Percentiles rank a stretch among this genome's conserved stretches.
Evolutionary conservation across 192 early-diverging fungal species (phyloP).

Genomic region (Coemansia reversa): DNA sequence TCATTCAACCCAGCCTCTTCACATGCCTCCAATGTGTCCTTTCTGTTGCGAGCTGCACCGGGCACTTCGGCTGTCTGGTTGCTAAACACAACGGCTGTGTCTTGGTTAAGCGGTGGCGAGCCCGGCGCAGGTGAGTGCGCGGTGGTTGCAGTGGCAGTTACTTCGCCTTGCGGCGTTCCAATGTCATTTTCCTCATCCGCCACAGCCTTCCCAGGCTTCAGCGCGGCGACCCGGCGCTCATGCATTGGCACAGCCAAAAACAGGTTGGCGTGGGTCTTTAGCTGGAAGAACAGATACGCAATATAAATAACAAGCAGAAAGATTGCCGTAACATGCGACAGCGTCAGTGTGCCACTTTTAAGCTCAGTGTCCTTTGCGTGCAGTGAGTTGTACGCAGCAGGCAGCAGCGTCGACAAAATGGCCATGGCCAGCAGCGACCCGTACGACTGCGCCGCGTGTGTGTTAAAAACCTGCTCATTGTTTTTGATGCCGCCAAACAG

Average conservation of each 20-base stretch:
- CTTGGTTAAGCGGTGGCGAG: background rate
- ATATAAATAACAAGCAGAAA: slow-evolving; percentile 69
- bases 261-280: slow-evolving; percentile 74
- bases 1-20: slow-evolving; percentile 8
- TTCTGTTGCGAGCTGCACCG: background rate
- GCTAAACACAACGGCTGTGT: slow-evolving; percentile 3
- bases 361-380: slow-evolving; percentile 44
- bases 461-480: slow-evolving; percentile 69
- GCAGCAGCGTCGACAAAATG: slow-evolving; percentile 67
- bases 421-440: slow-evolving; percentile 66
- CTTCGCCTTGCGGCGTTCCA: slow-evolving; percentile 11
- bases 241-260: slow-evolving; percentile 46
- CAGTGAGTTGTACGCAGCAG: slow-evolving; percentile 63
- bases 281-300: slow-evolving; percentile 67
- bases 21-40: slow-evolving; percentile 6
- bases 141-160: slow-evolving; percentile 11
- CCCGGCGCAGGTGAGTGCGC: slow-evolving; percentile 6
- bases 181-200: slow-evolving; percentile 8
- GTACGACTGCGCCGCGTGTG: slow-evolving; percentile 73
- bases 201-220: slow-evolving; percentile 14
- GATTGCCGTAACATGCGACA: slow-evolving; percentile 68
- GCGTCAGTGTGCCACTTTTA: slow-evolving; percentile 53
- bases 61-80: slow-evolving; percentile 8
- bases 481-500: slow-evolving; percentile 78
- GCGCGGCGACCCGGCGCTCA: slow-evolving; percentile 34